These are phyloP conservation scores for Citrus mangshanensis DNA, from an alignment of 345 rosid genomes.

Conservation along the genomic window DNA sequence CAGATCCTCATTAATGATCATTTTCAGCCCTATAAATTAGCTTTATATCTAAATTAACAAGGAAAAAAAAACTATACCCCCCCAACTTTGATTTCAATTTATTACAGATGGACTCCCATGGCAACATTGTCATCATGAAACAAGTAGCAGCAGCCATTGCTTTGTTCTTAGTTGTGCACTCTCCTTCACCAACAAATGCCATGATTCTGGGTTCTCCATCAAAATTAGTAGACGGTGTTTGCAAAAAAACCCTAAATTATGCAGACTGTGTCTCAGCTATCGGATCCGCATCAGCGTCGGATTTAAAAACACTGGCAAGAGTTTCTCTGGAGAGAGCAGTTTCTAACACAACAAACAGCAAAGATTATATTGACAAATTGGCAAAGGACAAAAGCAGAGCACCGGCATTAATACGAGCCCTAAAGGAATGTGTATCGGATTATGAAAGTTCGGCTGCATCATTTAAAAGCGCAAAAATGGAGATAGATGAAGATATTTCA, in stretches of 20 bases:
- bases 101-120: background rate
- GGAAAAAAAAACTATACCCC: background rate
- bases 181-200: background rate
- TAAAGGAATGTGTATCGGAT: background rate
- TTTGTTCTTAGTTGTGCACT: background rate
- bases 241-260: background rate
- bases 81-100: too few relatives aligned
- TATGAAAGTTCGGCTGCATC: background rate
- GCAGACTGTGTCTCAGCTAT: background rate
- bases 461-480: background rate
- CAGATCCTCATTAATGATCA: background rate
- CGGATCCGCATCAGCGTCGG: background rate
- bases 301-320: background rate
- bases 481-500: slow-evolving; percentile 12
- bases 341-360: background rate
- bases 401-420: background rate
- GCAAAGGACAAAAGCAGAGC: background rate
- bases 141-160: background rate
- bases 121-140: background rate
- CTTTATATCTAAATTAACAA: background rate
- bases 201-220: background rate
- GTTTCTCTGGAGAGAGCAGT: background rate
- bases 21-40: background rate
- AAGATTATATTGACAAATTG: background rate
- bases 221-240: background rate